These are phyloP conservation scores for Fusarium secorum DNA, from an alignment of 2,329 filamentous ascomycete genomes.

Conservation along the genomic window DNA sequence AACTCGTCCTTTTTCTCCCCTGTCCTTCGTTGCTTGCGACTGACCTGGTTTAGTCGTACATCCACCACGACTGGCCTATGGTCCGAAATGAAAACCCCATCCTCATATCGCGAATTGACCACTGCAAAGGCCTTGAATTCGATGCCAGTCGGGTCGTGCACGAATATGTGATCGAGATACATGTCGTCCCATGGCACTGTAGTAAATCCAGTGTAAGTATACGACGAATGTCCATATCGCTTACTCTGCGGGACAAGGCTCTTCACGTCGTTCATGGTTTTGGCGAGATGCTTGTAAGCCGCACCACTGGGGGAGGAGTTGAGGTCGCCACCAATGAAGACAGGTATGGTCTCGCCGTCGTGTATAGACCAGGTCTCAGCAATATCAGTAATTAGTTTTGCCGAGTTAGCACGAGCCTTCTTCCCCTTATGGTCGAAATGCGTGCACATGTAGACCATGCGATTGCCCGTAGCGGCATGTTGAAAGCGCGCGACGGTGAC, in stretches of 20 bases:
- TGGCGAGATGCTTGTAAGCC: conserved; percentile 41
- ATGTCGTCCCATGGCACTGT: conserved; percentile 24
- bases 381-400: conserved; percentile 48
- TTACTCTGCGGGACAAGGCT: conserved; percentile 34
- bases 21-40: conserved; percentile 6
- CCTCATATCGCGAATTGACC: conserved; percentile 37
- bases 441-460: conserved; percentile 58
- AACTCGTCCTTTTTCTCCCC: neutral
- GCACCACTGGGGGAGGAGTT: conserved; percentile 42
- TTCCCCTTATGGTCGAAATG: conserved; percentile 61
- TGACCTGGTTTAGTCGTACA: conserved; percentile 17
- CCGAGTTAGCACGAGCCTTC: conserved; percentile 51
- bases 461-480: conserved; percentile 49
- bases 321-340: conserved; percentile 47
- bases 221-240: conserved; percentile 36
- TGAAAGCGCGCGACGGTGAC: conserved; percentile 57
- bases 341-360: conserved; percentile 30
- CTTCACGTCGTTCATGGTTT: conserved; percentile 39
- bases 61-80: conserved; percentile 46
- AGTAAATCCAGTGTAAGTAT: conserved; percentile 46
- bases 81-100: conserved; percentile 46
- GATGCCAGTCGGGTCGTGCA: conserved; percentile 38
- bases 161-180: conserved; percentile 46
- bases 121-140: conserved; percentile 41
- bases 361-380: conserved; percentile 40